Evolutionary conservation across 2,329 filamentous ascomycete genomes (phyloP).

Genomic region (Fusarium heterosporum): DNA sequence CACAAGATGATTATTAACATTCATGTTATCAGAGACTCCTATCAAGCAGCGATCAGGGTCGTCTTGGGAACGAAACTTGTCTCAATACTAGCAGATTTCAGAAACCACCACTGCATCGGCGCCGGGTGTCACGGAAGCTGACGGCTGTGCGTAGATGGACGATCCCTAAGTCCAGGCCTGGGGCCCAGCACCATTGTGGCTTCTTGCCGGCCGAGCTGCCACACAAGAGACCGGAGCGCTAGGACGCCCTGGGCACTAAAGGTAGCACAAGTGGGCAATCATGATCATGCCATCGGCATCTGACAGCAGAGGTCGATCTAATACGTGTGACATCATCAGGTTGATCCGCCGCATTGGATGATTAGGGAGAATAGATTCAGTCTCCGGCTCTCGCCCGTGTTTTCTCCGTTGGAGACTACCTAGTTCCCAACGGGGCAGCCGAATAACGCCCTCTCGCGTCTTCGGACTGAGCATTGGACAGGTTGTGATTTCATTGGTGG

Average conservation of each 20-base stretch:
- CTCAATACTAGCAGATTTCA: background rate
- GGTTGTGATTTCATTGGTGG: conserved; percentile 21
- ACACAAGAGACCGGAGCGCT: conserved; percentile 20
- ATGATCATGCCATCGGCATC: background rate
- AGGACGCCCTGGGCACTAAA: conserved; percentile 11
- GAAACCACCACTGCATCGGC: conserved; percentile 26
- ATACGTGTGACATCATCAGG: conserved; percentile 29
- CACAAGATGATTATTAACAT: background rate
- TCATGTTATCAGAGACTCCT: background rate
- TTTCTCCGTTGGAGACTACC: conserved; percentile 21
- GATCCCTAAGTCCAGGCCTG: background rate
- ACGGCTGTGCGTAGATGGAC: conserved; percentile 4
- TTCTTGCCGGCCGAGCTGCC: conserved; percentile 1
- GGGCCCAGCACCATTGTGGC: conserved; percentile 1
- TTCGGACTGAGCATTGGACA: conserved; percentile 18
- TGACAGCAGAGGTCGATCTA: background rate
- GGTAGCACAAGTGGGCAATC: background rate
- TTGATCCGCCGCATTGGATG: background rate
- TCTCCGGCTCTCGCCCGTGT: conserved; percentile 36
- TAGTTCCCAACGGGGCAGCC: conserved; percentile 4
- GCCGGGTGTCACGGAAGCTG: conserved; percentile 37
- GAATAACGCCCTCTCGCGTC: conserved; percentile 22
- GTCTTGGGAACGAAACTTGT: background rate
- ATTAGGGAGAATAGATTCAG: background rate
- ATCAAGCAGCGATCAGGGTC: background rate